A percentile compares a stretch with the other conserved stretches of the same genome.
Conservation (phyloP, 2,329 filamentous ascomycete species). For the Aspergillus sp. region DNA sequence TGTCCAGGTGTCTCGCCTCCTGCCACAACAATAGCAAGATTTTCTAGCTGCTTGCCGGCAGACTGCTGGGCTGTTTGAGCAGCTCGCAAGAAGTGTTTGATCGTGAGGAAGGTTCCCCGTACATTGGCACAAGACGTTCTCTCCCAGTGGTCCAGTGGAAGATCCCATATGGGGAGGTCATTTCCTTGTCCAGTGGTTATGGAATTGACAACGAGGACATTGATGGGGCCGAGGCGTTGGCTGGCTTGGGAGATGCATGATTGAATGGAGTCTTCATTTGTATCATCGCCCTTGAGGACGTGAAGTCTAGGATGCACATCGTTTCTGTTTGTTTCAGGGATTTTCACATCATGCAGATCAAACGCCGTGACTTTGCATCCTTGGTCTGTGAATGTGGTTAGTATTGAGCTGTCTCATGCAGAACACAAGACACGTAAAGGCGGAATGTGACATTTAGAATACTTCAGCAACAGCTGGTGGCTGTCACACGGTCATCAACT, state of each 20-base stretch:
- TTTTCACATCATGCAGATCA: slow-evolving; percentile 46
- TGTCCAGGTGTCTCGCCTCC: slow-evolving; percentile 56
- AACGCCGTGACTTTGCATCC: slow-evolving; percentile 58
- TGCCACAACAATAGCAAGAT: slow-evolving; percentile 56
- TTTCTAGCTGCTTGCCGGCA: slow-evolving; percentile 45
- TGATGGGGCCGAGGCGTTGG: slow-evolving; percentile 7
- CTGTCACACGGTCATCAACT: neutral
- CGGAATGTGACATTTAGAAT: neutral
- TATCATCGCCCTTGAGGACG: slow-evolving; percentile 51
- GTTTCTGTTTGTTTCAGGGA: slow-evolving; percentile 23
- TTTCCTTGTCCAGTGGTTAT: neutral
- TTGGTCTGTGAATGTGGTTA: slow-evolving; percentile 40
- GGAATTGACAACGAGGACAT: neutral
- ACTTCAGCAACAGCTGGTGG: neutral
- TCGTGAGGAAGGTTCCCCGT: slow-evolving; percentile 56
- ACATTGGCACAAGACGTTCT: slow-evolving; percentile 53
- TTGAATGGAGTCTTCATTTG: slow-evolving; percentile 49
- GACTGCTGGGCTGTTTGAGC: slow-evolving; percentile 44
- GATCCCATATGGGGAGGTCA: slow-evolving; percentile 50
- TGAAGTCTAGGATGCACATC: slow-evolving; percentile 41
- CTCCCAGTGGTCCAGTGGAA: slow-evolving; percentile 55
- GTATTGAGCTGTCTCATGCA: neutral
- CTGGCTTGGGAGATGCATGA: slow-evolving; percentile 35
- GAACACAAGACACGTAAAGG: neutral
- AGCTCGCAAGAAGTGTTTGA: slow-evolving; percentile 56